phyloP scores from a whole-genome alignment of 345 rosid genomes.

The Xanthoceras sorbifolium region DNA sequence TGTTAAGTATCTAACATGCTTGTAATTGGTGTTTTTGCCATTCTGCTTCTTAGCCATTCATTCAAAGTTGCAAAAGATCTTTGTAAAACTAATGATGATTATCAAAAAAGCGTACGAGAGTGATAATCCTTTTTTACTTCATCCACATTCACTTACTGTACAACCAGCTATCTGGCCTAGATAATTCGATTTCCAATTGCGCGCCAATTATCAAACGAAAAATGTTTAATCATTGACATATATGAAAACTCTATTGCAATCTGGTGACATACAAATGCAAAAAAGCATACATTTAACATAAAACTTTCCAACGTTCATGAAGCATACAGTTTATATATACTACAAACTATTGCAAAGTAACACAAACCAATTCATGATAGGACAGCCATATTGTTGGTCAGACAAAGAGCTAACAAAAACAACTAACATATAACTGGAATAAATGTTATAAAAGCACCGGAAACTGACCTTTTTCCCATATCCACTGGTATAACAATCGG shows the following conservation, averaged over 20 bases:
- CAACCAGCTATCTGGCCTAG: neutral
- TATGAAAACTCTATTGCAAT: neutral
- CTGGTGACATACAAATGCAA: neutral
- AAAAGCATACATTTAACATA: neutral
- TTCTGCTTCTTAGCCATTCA: neutral
- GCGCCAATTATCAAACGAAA: neutral
- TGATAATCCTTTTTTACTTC: neutral
- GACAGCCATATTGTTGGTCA: neutral
- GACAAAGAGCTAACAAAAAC: neutral
- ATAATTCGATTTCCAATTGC: neutral
- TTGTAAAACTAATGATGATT: neutral
- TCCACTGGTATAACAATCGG: slow-evolving; percentile 63
- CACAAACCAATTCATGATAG: neutral
- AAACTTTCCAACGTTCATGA: neutral
- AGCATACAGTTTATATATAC: neutral
- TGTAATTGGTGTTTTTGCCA: neutral
- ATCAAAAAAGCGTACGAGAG: neutral
- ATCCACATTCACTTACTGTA: neutral
- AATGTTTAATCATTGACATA: neutral
- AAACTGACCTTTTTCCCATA: slow-evolving; percentile 63
- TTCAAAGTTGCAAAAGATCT: neutral
- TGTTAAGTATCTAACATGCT: neutral
- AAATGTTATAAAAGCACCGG: neutral
- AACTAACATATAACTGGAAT: slow-evolving; percentile 5
- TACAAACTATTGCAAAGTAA: neutral